These are phyloP conservation scores for Pseudozyma sp. DNA, from an alignment of 1,284 basidiomycete species.

Conservation along the genomic window DNA sequence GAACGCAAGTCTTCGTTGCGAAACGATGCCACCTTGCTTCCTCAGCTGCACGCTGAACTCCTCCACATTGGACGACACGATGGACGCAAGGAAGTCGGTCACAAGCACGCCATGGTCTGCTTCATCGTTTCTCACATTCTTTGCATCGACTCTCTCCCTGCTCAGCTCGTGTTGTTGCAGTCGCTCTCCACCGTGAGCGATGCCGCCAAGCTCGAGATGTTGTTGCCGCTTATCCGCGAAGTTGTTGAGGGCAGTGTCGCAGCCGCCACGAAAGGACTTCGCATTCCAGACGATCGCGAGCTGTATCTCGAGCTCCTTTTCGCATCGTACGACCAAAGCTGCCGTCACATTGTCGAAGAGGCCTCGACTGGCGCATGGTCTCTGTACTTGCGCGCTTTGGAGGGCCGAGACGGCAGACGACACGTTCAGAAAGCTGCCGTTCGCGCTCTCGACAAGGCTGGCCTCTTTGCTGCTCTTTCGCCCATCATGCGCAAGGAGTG, in stretches of 20 bases:
- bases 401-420: constrained; percentile 20
- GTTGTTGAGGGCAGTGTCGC: constrained; percentile 59
- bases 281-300: constrained; percentile 27
- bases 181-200: constrained; percentile 76
- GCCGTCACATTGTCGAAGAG: constrained; percentile 73
- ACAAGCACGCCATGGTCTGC: constrained; percentile 80
- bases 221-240: constrained; percentile 75
- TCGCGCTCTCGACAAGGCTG: constrained; percentile 71
- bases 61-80: constrained; percentile 73
- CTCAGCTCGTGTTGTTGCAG: constrained; percentile 75
- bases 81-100: constrained; percentile 75
- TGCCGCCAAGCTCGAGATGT: constrained; percentile 75
- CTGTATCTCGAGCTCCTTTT: constrained; percentile 73
- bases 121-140: constrained; percentile 85
- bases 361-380: constrained; percentile 69
- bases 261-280: constrained; percentile 16
- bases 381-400: constrained; percentile 36
- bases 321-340: constrained; percentile 72
- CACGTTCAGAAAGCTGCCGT: constrained; percentile 47
- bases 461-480: constrained; percentile 73
- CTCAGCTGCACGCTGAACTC: constrained; percentile 75
- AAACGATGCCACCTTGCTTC: constrained; percentile 78
- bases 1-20: constrained; percentile 70
- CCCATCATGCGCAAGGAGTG: constrained; percentile 74
- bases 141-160: constrained; percentile 73